Conservation (phyloP, 2,329 filamentous ascomycete species). For the Lachnellula cervina region DNA sequence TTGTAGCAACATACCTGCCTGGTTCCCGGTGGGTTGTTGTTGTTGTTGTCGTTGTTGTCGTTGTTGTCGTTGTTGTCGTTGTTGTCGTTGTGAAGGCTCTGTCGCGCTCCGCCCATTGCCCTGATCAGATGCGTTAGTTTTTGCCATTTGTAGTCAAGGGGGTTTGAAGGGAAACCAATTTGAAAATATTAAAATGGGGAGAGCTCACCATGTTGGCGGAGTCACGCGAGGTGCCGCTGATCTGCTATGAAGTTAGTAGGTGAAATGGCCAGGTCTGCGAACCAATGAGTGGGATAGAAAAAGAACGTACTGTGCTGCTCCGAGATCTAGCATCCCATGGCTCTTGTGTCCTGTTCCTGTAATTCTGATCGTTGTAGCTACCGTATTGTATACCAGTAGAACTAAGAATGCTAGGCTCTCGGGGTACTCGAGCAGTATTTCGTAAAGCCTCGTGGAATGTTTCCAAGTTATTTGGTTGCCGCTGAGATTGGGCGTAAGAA, state of each 20-base stretch:
- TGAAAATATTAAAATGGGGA: not conserved
- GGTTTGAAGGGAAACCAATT: too few species aligned
- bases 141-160: too few species aligned
- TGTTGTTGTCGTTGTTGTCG: too few species aligned
- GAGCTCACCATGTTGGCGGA: conserved; percentile 3
- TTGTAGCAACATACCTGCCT: not conserved
- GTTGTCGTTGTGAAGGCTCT: conserved; percentile 3
- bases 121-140: too few species aligned
- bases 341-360: conserved; percentile 9
- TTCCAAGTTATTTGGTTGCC: not conserved
- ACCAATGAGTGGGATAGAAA: not conserved
- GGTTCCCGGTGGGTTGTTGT: not conserved
- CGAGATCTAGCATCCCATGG: conserved; percentile 18
- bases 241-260: conserved; percentile 2
- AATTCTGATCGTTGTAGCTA: conserved; percentile 7
- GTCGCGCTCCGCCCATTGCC: too few species aligned
- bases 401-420: conserved; percentile 10
- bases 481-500: conserved; percentile 6
- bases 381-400: not conserved
- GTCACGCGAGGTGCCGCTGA: conserved; percentile 6
- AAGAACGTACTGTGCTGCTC: conserved; percentile 25
- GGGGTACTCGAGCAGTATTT: not conserved
- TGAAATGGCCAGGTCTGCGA: not conserved
- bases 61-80: too few species aligned
- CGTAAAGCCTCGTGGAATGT: conserved; percentile 4